Conservation (phyloP, 495 filamentous ascomycete genomes). For the Penicillium herquei region DNA sequence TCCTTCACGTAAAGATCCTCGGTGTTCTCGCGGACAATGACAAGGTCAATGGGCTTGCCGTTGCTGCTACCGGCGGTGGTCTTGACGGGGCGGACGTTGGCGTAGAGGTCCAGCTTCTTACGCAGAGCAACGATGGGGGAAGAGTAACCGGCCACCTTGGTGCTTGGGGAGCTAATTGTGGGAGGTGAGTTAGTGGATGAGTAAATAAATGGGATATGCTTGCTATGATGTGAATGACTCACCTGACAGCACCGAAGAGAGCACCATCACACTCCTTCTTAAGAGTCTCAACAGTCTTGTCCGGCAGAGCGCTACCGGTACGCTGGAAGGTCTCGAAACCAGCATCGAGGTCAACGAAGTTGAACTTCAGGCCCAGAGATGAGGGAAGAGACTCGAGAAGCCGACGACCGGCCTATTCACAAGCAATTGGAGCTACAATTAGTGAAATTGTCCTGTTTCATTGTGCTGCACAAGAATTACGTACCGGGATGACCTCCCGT, state of each 20-base stretch:
- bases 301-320: conserved; percentile 83
- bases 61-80: conserved; percentile 56
- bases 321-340: conserved; percentile 90
- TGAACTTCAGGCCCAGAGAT: conserved; percentile 84
- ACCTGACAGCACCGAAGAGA: conserved; percentile 92
- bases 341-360: conserved; percentile 86
- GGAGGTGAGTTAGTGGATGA: conserved; percentile 5
- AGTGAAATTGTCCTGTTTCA: conserved; percentile 10
- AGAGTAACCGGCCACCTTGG: conserved; percentile 88
- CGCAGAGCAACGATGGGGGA: conserved; percentile 96
- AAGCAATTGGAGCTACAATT: conserved; percentile 13
- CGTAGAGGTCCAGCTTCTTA: conserved; percentile 92
- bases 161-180: conserved; percentile 67
- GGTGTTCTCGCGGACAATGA: conserved; percentile 98
- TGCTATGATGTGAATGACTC: neutral
- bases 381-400: conserved; percentile 86
- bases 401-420: conserved; percentile 68
- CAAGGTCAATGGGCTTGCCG: conserved; percentile 78
- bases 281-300: conserved; percentile 81
- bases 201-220: neutral
- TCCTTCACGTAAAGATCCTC: conserved; percentile 99
- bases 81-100: conserved; percentile 97
- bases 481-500: conserved; percentile 89
- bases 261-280: conserved; percentile 91
- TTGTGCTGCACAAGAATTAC: conserved; percentile 14